Evolutionary conservation across 1,284 basidiomycete genomes (phyloP).

Genomic region (Puccinia triticina): DNA sequence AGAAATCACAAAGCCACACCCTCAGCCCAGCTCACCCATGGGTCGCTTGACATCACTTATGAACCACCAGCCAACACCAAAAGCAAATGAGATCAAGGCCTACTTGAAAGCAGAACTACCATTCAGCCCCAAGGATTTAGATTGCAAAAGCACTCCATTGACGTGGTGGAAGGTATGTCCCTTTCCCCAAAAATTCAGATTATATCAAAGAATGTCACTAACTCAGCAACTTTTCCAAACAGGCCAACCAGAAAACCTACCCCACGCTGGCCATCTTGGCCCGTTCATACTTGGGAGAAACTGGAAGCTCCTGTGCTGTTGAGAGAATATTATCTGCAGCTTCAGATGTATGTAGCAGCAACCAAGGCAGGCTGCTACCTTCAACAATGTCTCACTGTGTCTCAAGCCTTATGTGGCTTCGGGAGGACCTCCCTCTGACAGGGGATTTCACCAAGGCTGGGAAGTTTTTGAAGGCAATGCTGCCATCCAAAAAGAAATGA

Average conservation of each 20-base stretch:
- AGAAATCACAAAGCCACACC: background rate
- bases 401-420: background rate
- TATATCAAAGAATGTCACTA: no score
- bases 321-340: no score
- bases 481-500: no score
- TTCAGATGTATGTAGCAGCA: no score
- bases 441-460: background rate
- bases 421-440: background rate
- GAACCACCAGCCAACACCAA: background rate
- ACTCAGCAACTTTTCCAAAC: background rate
- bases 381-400: background rate
- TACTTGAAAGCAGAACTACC: background rate
- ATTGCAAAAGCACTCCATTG: background rate
- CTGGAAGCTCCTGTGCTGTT: background rate
- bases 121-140: background rate
- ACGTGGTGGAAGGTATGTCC: slow-evolving; percentile 2
- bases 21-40: background rate
- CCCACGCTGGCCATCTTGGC: background rate
- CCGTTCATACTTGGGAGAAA: background rate
- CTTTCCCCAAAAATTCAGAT: background rate
- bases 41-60: background rate
- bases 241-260: background rate
- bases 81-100: background rate
- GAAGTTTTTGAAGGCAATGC: no score
- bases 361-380: no score